Evolutionary conservation across 2,329 filamentous ascomycete genomes (phyloP), one percentile per base, ranked within the genome.

Genomic region (Trichoderma koningii): DNA sequence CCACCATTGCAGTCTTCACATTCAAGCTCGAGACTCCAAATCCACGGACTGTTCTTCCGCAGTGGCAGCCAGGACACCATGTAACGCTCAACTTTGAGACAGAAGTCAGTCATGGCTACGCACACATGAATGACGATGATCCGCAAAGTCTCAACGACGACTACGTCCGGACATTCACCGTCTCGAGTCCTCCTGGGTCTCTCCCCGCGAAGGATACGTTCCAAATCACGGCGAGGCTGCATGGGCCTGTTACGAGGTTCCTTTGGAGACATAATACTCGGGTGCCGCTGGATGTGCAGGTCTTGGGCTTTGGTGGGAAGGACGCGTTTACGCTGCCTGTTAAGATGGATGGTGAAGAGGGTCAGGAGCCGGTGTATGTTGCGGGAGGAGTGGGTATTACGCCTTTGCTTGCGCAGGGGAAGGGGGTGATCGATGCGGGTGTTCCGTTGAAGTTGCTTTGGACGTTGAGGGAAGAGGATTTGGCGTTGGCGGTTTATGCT

Each of bases 331-430:
- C 75, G 1, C 70, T 83, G 47, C 71, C 73, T 0, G 15, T 44
- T 15, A 17, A 34, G 3, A 60, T 64, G 2, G 64, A 42, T 2
- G 15, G 41, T 5, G 3, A 30, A 1, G 0, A 64, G 1, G 61
- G 65, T 71, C 67, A 34, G 68, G 77, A 41, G 76, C 69, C 78
- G 1, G 76, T 86, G 1, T 95, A 93, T 69, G 76, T 96, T 3
- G 91, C 91, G 6, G 91, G 86, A 0, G 92, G 92, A 3, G 90
- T 96, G 7, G 92, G 92, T 0, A 91, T 96, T 67, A 96, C 92
- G 30, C 92, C 92, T 1, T 70, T 95, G 3, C 79, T 96, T n/a
- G 86, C 87, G 0, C 89, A 92, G 70, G 81, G 87, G n/a, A 71
- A 72, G 0, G 79, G 77, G 0, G 75, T 82, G 6, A 72, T 92